Evolutionary conservation across 345 rosid genomes (phyloP), one percentile per base, ranked within the genome.

Genomic region (Syzygium jambos): DNA sequence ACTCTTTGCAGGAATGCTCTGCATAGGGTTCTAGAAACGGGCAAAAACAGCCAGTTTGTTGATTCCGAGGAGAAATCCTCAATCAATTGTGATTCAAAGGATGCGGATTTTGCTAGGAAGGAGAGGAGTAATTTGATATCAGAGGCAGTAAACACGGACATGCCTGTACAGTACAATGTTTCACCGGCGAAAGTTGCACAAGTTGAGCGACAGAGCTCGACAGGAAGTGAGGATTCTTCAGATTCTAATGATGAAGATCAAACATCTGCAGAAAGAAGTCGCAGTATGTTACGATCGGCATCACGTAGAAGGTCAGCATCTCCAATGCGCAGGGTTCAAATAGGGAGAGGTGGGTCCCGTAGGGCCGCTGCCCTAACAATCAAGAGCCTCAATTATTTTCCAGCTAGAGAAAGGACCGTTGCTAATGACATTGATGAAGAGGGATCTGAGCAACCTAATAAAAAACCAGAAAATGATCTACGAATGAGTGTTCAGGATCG

Each of bases 261-360:
- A 87, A 83, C 49, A 14, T 89, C 93, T 85, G 89, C 52, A 13
- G 95, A 93, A 88, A 93, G 95, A 89, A 92, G 94, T 90, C 93
- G 94, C 82, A 46, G 91, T 88, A 84, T 91, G 54, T 57, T 90
- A 85, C 92, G 95, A 90, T 93, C 95, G 54, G 92, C 93, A 86
- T 88, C 92, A 29, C 92, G 95, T 51, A 95, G 93, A 87, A 91
- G 96, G 90, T 93, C 96, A 17, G 95, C 95, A 38, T 94, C 96
- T 89, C 96, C 95, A 51, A 94, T 93, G 95, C 91, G 94, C 87
- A 93, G 95, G 91, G 88, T 94, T 87, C 95, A 94, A 90, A 92
- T 94, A 86, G 95, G 95, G 84, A 93, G 94, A 86, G 86, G 86
- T 84, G 93, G 95, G 86, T 90, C 94, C 43, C 95, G 89, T 73